A percentile compares a stretch with the other conserved stretches of the same genome.
These are phyloP conservation scores for Xerocomellus amylosporus DNA, from an alignment of 768 basidiomycete species.

Conservation along the genomic window DNA sequence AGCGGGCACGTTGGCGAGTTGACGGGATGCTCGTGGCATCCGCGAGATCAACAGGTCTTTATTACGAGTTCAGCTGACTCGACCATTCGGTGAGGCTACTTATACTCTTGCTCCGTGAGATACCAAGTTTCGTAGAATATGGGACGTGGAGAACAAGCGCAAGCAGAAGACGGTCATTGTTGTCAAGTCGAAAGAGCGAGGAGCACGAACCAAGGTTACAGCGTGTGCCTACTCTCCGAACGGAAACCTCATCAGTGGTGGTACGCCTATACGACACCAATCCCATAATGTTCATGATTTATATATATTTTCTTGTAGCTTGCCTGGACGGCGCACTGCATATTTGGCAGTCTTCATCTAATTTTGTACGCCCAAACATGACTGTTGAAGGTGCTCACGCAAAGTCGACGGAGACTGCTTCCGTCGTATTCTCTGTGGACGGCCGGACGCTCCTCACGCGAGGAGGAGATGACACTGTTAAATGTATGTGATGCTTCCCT, in stretches of 20 bases:
- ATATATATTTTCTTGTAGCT: conserved; percentile 43
- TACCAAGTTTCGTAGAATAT: conserved; percentile 58
- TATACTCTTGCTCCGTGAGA: not conserved
- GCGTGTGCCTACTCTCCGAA: conserved; percentile 86
- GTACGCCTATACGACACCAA: conserved; percentile 43
- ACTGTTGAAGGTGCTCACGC: conserved; percentile 83
- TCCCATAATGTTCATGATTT: not conserved
- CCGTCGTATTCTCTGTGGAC: conserved; percentile 86
- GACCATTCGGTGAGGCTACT: conserved; percentile 73
- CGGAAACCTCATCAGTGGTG: conserved; percentile 85
- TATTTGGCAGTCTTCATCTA: conserved; percentile 89
- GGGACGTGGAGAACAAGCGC: conserved; percentile 89
- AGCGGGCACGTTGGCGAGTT: conserved; percentile 96
- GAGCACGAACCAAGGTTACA: conserved; percentile 89
- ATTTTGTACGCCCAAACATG: conserved; percentile 89
- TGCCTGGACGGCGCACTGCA: conserved; percentile 91
- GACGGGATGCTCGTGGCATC: conserved; percentile 90
- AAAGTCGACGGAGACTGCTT: conserved; percentile 85
- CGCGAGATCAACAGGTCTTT: conserved; percentile 77
- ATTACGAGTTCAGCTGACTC: conserved; percentile 95
- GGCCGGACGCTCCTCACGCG: conserved; percentile 81
- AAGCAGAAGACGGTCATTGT: conserved; percentile 97
- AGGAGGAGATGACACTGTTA: conserved; percentile 94
- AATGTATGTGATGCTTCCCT: conserved; percentile 59
- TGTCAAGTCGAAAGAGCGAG: conserved; percentile 93